A percentile compares a stretch with the other conserved stretches of the same genome.
These are phyloP conservation scores for Pleurotus platypus DNA, from an alignment of 768 basidiomycete species.

Conservation along the genomic window DNA sequence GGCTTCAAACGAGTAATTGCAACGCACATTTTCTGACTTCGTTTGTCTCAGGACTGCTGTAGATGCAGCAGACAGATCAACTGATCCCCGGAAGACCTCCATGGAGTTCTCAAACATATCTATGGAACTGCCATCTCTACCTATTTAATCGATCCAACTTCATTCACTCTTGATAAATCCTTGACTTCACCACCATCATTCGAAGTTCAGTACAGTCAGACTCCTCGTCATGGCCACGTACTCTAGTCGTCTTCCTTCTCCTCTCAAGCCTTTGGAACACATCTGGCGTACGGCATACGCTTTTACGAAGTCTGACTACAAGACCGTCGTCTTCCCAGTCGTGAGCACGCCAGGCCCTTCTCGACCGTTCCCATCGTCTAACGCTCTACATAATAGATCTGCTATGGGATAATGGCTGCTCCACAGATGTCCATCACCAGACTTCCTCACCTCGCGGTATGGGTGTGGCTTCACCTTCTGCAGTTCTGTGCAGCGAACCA, in stretches of 20 bases:
- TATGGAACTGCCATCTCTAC: too few species aligned
- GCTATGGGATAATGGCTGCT: slow-evolving; percentile 21
- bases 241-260: background rate
- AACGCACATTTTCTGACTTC: too few species aligned
- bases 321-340: slow-evolving; percentile 43
- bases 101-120: too few species aligned
- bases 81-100: too few species aligned
- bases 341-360: slow-evolving; percentile 22
- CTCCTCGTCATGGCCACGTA: background rate
- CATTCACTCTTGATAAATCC: too few species aligned
- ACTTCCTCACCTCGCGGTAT: slow-evolving; percentile 19
- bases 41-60: too few species aligned
- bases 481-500: slow-evolving; percentile 45
- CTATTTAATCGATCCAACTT: too few species aligned
- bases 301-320: slow-evolving; percentile 44
- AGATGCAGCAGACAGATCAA: too few species aligned
- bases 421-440: slow-evolving; percentile 17
- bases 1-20: too few species aligned
- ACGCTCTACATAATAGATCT: slow-evolving; percentile 11
- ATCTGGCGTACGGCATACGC: slow-evolving; percentile 20
- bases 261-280: background rate
- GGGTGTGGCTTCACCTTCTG: slow-evolving; percentile 44
- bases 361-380: background rate
- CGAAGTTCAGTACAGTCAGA: background rate
- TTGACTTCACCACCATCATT: too few species aligned